Base-by-base conservation (phyloP, 2,329 filamentous ascomycete genomes). In the Stemphylium lycopersici region DNA sequence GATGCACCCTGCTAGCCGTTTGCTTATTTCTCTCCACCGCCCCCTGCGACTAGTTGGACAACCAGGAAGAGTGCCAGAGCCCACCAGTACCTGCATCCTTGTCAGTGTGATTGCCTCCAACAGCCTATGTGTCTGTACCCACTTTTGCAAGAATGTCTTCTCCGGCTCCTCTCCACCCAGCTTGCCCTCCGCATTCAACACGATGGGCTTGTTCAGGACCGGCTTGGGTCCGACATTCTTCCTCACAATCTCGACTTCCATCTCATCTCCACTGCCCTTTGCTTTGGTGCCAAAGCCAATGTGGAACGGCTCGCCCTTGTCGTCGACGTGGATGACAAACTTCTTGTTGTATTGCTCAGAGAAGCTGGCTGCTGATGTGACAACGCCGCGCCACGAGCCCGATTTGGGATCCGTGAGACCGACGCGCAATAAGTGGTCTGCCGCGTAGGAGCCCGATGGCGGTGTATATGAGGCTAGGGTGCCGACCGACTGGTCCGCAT, bases 151-250 rank as follows among this genome's bases (percentile, higher is more conserved):
- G 59, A 82, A 81, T 3, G 72, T 73, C 75, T 81, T 81, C 66
- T 82, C 77, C 7, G 73, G 73, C 65, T 79, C 78, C 59, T 78
- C 72, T 16, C 55, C 67, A 4, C 73, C 77, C 44, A 86, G 77
- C 59, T 77, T 79, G 0, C 86, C 85, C 42, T 80, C 78, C 24
- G 82, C 80, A 62, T 84, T 84, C 58, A 84, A 75, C 48, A 83
- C 74, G 45, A 84, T 80, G 0, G 84, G 83, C 41, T 80, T 84
- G 55, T 84, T 81, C 65, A 82, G 59, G 4, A 72, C 66, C 8
- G 79, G 77, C 58, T 74, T 72, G 0, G 78, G 76, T 2, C 78
- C 79, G 16, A 60, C 59, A 40, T 57, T 63, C 42, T 72, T 72
- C 63, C 66, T 71, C 44, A 77, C 69, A 8, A 81, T 70, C 53